Evolutionary conservation across 2,329 filamentous ascomycete species (phyloP).

Genomic region (Trichophyton schoenleinii): DNA sequence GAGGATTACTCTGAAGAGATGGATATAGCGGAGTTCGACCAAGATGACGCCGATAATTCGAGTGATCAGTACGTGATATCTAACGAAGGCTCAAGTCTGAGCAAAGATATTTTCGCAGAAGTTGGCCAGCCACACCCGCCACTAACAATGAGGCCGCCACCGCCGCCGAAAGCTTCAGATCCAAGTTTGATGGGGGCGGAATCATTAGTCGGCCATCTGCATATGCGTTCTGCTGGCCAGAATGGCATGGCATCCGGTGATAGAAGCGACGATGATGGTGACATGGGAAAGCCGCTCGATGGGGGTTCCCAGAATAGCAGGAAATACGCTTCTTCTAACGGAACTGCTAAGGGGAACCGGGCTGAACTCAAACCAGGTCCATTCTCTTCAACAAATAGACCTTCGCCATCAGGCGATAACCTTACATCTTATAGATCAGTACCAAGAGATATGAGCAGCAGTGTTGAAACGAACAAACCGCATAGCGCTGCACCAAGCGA

Average conservation of each 20-base stretch:
- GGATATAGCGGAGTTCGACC: constrained; percentile 16
- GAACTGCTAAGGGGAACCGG: not conserved
- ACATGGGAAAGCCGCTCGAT: not conserved
- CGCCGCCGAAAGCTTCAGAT: constrained; percentile 25
- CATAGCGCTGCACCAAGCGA: not conserved
- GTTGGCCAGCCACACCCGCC: constrained; percentile 9
- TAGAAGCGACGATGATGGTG: constrained; percentile 18
- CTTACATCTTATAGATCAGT: not conserved
- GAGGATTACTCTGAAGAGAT: constrained; percentile 18
- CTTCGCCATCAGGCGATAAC: not conserved
- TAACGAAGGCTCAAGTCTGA: constrained; percentile 9
- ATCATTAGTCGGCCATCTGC: constrained; percentile 35
- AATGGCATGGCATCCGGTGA: constrained; percentile 21
- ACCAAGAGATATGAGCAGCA: not conserved
- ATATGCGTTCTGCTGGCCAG: constrained; percentile 34
- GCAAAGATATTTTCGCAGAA: constrained; percentile 7
- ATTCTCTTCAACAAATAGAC: not conserved
- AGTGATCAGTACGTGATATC: constrained; percentile 30
- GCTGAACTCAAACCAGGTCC: not conserved
- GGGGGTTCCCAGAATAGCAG: not conserved
- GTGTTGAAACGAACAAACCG: not conserved
- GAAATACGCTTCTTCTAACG: not conserved
- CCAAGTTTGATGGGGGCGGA: constrained; percentile 38
- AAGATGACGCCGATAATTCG: constrained; percentile 8
- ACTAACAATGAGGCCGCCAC: constrained; percentile 14